Evolutionary conservation across 345 rosid species (phyloP).

Genomic region (Aquilaria yunnanensis): DNA sequence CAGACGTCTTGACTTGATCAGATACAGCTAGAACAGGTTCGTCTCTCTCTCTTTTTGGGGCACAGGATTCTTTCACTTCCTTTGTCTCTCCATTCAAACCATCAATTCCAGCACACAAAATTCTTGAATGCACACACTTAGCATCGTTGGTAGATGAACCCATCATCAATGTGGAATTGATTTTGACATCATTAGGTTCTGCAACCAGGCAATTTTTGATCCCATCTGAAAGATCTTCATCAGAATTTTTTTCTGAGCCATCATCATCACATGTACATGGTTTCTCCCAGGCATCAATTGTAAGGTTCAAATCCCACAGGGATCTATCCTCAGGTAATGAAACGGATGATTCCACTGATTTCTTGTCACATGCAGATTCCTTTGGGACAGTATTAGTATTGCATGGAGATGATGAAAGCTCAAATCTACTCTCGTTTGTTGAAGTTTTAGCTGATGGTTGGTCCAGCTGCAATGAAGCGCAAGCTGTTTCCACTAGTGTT

Average conservation of each 20-base stretch:
- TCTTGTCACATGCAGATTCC: slow-evolving; percentile 6
- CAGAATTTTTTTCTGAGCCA: slow-evolving; percentile 13
- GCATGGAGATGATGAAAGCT: slow-evolving; percentile 19
- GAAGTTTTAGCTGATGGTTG: slow-evolving; percentile 15
- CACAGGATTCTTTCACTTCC: slow-evolving; percentile 15
- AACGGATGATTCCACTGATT: slow-evolving; percentile 8
- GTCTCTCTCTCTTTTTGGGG: neutral
- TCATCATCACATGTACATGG: slow-evolving; percentile 20
- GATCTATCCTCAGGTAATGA: slow-evolving; percentile 22
- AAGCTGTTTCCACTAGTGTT: slow-evolving; percentile 11
- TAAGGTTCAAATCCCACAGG: slow-evolving; percentile 45
- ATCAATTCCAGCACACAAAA: neutral
- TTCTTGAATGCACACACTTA: neutral
- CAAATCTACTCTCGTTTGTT: slow-evolving; percentile 12
- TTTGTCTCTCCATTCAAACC: slow-evolving; percentile 11
- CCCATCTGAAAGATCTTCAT: too few species aligned
- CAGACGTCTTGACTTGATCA: slow-evolving; percentile 2
- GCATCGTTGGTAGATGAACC: neutral
- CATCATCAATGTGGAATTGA: too few species aligned
- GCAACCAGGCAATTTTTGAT: too few species aligned
- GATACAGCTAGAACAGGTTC: slow-evolving; percentile 6
- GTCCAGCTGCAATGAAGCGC: slow-evolving; percentile 10
- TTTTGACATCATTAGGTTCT: too few species aligned
- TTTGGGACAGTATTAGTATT: slow-evolving; percentile 9
- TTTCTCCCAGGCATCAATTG: slow-evolving; percentile 45